Percentiles rank a stretch among this genome's conserved stretches.
Evolutionary conservation across 2,329 filamentous ascomycete genomes (phyloP).

Genomic region (Teratosphaeria zuluensis): DNA sequence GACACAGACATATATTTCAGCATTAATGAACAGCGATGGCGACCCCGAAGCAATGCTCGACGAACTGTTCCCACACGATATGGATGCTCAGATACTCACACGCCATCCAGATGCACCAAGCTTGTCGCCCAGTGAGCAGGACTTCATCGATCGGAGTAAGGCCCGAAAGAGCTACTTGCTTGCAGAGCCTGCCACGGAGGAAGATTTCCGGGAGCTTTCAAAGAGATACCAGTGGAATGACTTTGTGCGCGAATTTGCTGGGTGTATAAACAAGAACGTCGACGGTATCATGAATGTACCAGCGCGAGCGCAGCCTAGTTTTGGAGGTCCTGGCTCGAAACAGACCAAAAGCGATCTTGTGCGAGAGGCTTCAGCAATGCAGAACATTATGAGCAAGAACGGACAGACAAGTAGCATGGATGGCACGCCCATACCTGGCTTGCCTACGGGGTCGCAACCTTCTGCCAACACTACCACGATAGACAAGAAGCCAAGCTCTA

Average conservation of each 20-base stretch:
- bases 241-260: constrained; percentile 50
- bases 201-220: constrained; percentile 40
- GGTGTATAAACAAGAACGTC: constrained; percentile 50
- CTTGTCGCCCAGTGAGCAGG: constrained; percentile 48
- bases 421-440: not conserved
- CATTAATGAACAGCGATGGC: constrained; percentile 47
- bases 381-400: not conserved
- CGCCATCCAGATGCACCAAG: constrained; percentile 44
- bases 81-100: constrained; percentile 44
- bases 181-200: constrained; percentile 30
- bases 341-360: constrained; percentile 2
- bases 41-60: constrained; percentile 48
- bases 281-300: constrained; percentile 32
- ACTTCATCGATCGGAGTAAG: constrained; percentile 47
- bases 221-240: constrained; percentile 56
- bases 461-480: constrained; percentile 5
- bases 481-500: constrained; percentile 10
- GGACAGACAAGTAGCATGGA: not conserved
- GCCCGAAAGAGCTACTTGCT: constrained; percentile 49
- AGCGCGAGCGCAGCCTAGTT: constrained; percentile 12
- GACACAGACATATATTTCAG: constrained; percentile 57
- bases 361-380: not conserved
- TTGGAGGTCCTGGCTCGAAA: constrained; percentile 7
- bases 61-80: constrained; percentile 49
- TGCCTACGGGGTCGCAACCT: not conserved